phyloP scores from a whole-genome alignment of 2,329 filamentous ascomycete genomes.

The Verticillium tricorpus region DNA sequence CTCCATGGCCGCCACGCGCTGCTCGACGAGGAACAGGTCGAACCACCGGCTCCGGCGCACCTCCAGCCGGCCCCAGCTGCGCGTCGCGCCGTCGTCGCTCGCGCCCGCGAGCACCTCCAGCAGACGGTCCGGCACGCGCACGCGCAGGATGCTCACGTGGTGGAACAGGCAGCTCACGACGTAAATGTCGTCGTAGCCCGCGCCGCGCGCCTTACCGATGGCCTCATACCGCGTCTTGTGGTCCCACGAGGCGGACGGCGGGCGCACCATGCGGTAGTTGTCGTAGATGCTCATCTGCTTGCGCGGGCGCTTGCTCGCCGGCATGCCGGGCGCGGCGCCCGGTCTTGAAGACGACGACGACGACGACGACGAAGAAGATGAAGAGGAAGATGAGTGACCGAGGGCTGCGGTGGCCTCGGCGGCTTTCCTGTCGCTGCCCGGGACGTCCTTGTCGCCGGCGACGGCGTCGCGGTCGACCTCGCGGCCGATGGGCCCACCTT shows the following conservation, averaged over 20 bases:
- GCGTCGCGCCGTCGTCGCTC: slow-evolving; percentile 24
- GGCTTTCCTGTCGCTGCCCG: slow-evolving; percentile 4
- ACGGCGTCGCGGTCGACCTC: slow-evolving; percentile 48
- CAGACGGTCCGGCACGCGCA: slow-evolving; percentile 51
- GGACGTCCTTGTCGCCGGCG: slow-evolving; percentile 39
- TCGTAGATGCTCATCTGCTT: slow-evolving; percentile 57
- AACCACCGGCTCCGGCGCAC: slow-evolving; percentile 58
- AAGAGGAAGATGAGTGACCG: not conserved
- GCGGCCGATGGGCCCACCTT: slow-evolving; percentile 58
- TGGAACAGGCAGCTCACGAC: slow-evolving; percentile 59
- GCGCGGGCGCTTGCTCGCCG: slow-evolving; percentile 42
- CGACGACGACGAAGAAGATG: not conserved
- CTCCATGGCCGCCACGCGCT: slow-evolving; percentile 53
- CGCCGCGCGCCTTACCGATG: slow-evolving; percentile 45
- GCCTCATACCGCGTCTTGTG: slow-evolving; percentile 52
- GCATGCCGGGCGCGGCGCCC: slow-evolving; percentile 9
- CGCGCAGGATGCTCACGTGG: slow-evolving; percentile 53
- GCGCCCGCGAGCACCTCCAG: slow-evolving; percentile 49
- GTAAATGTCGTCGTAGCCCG: slow-evolving; percentile 56
- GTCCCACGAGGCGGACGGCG: slow-evolving; percentile 56
- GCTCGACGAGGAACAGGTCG: slow-evolving; percentile 51
- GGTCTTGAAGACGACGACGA: slow-evolving; percentile 13
- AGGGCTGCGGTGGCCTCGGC: slow-evolving; percentile 11
- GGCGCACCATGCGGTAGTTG: slow-evolving; percentile 58
- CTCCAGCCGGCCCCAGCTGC: slow-evolving; percentile 48